Percentiles rank a stretch among this genome's conserved stretches.
Evolutionary conservation across 805 yeast genomes (phyloP).

Genomic region (Priceomyces castillae): DNA sequence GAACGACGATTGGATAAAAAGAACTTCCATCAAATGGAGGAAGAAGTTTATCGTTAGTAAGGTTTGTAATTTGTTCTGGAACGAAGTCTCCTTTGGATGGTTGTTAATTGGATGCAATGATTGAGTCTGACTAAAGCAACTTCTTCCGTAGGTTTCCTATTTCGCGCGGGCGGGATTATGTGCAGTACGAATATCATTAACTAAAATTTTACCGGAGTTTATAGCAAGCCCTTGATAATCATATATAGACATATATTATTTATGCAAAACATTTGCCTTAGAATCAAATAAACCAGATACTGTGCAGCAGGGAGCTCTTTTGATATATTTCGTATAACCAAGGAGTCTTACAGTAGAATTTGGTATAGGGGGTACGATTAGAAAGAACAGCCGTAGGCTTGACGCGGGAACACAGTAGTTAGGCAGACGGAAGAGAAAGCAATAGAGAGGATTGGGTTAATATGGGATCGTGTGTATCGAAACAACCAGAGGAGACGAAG

Average conservation of each 20-base stretch:
- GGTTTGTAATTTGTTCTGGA: too few species aligned
- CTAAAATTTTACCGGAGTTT: neutral
- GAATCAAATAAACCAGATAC: too few species aligned
- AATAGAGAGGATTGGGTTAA: neutral
- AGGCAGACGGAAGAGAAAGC: neutral
- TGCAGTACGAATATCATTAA: constrained; percentile 1
- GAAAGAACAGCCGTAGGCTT: neutral
- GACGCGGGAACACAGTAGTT: neutral
- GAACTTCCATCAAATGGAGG: too few species aligned
- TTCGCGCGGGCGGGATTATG: neutral
- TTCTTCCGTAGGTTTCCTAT: neutral
- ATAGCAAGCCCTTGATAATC: neutral
- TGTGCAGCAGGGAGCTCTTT: too few species aligned
- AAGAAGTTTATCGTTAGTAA: too few species aligned
- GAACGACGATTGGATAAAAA: too few species aligned
- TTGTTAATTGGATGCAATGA: neutral
- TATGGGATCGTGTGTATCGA: constrained; percentile 26
- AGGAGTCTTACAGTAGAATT: too few species aligned
- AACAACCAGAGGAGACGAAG: constrained; percentile 10
- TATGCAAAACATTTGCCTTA: neutral
- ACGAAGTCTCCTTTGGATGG: too few species aligned
- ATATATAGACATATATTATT: neutral
- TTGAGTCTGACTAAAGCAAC: neutral
- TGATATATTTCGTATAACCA: too few species aligned
- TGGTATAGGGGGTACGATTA: too few species aligned